Evolutionary conservation across 768 basidiomycete species (phyloP).

Genomic region (Nidularia pulvinata): DNA sequence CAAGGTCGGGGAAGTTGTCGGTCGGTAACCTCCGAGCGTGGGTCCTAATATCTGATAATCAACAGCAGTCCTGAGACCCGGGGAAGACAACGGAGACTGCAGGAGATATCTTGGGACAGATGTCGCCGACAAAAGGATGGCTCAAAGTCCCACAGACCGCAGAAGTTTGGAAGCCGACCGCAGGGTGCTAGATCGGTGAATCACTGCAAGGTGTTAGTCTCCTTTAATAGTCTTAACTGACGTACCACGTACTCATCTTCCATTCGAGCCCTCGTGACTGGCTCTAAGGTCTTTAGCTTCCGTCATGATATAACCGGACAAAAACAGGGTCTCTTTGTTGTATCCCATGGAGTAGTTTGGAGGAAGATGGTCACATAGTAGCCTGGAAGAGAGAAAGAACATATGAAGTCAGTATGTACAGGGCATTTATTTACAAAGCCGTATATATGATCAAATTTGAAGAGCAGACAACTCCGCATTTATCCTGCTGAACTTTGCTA

Average conservation of each 20-base stretch:
- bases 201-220: neutral
- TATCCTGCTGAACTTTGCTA: too few relatives aligned
- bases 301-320: too few relatives aligned
- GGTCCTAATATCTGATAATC: neutral
- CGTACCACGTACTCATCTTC: neutral
- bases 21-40: conserved; percentile 1
- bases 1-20: neutral
- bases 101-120: neutral
- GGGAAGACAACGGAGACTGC: too few relatives aligned
- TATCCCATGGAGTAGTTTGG: too few relatives aligned
- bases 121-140: neutral
- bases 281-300: neutral
- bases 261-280: neutral
- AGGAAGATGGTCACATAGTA: too few relatives aligned
- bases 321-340: too few relatives aligned
- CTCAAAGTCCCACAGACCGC: neutral
- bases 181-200: too few relatives aligned
- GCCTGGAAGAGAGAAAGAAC: too few relatives aligned
- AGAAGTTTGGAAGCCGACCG: neutral
- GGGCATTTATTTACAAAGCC: too few relatives aligned
- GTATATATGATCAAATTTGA: too few relatives aligned
- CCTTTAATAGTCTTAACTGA: neutral
- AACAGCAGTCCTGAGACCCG: neutral
- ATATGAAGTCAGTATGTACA: too few relatives aligned
- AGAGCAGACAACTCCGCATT: too few relatives aligned